Conservation (phyloP, 192 early-diverging fungal species). For the Linnemannia zychae region DNA sequence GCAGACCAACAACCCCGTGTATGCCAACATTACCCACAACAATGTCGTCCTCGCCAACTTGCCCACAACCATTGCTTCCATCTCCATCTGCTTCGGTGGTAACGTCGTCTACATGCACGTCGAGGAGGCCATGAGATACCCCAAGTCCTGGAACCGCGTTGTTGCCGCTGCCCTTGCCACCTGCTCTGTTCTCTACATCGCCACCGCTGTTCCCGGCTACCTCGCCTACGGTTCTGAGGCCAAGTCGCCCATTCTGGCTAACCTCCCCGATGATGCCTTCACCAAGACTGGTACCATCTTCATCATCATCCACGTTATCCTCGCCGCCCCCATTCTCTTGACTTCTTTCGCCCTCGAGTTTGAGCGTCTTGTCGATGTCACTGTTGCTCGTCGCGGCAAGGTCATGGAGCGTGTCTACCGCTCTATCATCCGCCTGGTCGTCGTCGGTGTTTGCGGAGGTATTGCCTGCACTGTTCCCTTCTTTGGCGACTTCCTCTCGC, state of each 20-base stretch:
- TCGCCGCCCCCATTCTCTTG: slow-evolving; percentile 83
- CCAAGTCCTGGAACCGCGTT: slow-evolving; percentile 76
- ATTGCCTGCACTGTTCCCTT: slow-evolving; percentile 80
- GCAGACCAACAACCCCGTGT: slow-evolving; percentile 58
- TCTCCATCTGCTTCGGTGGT: slow-evolving; percentile 88
- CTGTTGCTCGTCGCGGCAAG: slow-evolving; percentile 63
- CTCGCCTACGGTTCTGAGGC: slow-evolving; percentile 76
- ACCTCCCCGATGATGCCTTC: slow-evolving; percentile 72
- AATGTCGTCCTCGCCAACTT: slow-evolving; percentile 76
- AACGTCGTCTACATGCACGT: slow-evolving; percentile 89
- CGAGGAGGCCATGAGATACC: slow-evolving; percentile 84
- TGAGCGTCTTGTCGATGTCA: slow-evolving; percentile 77
- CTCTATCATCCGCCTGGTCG: slow-evolving; percentile 63
- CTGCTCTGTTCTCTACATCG: slow-evolving; percentile 77
- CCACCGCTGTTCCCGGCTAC: slow-evolving; percentile 81
- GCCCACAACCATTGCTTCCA: slow-evolving; percentile 81
- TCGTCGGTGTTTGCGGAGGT: slow-evolving; percentile 68
- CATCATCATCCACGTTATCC: slow-evolving; percentile 86
- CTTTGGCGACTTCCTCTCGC: slow-evolving; percentile 83
- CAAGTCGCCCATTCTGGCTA: slow-evolving; percentile 78
- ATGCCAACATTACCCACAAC: slow-evolving; percentile 53
- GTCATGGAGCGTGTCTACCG: slow-evolving; percentile 70
- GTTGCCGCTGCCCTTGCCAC: slow-evolving; percentile 71
- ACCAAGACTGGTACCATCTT: slow-evolving; percentile 77
- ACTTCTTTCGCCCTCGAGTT: slow-evolving; percentile 82